Percentiles rank a stretch among this genome's conserved stretches.
Conservation (phyloP, 768 basidiomycete species). For the Pholiota microspora region DNA sequence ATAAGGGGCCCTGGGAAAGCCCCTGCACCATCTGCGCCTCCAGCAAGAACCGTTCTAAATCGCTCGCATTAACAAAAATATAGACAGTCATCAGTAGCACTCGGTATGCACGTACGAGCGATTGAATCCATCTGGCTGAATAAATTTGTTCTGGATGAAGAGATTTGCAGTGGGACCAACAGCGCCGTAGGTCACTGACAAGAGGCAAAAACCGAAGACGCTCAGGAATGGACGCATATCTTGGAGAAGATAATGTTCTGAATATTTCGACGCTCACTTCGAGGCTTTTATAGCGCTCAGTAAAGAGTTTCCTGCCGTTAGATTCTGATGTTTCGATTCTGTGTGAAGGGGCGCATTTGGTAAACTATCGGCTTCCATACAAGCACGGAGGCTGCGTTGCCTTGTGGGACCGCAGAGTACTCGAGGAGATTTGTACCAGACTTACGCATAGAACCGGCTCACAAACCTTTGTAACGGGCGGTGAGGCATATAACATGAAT, state of each 20-base stretch:
- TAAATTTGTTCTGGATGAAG: conserved; percentile 38
- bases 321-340: background rate
- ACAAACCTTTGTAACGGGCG: background rate
- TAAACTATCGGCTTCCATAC: background rate
- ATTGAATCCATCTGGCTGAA: conserved; percentile 48
- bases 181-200: conserved; percentile 8
- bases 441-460: background rate
- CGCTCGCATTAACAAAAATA: no score
- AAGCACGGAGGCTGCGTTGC: background rate
- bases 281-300: background rate
- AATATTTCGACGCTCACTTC: no score
- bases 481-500: background rate
- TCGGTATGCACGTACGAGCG: conserved; percentile 42
- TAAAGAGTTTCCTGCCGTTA: background rate
- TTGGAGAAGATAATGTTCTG: background rate
- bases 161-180: conserved; percentile 32
- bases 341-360: background rate
- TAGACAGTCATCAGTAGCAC: background rate
- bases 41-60: background rate
- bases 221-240: background rate
- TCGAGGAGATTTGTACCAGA: background rate
- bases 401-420: background rate
- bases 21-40: background rate
- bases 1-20: background rate
- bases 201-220: background rate